phyloP scores from a whole-genome alignment of 2,329 filamentous ascomycete genomes.

The Rhytidhysteron rufulum region DNA sequence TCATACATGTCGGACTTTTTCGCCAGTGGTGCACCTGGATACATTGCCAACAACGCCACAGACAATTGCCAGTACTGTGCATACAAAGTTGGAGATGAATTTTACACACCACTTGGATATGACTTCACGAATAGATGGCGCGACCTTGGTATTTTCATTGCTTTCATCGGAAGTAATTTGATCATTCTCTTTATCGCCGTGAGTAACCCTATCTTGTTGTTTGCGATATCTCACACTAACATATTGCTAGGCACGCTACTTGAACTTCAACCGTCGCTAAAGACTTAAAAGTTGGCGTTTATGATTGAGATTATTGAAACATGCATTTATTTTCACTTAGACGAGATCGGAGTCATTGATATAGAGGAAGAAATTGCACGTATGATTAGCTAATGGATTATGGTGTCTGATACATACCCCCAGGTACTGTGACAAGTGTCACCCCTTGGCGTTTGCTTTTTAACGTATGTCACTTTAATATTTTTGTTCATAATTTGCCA shows the following conservation, averaged over 20 bases:
- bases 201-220: slow-evolving; percentile 24
- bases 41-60: slow-evolving; percentile 64
- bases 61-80: slow-evolving; percentile 76
- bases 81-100: slow-evolving; percentile 75
- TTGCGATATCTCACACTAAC: slow-evolving; percentile 9
- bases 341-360: no score
- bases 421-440: no score
- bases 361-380: no score
- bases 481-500: no score
- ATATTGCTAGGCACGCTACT: slow-evolving; percentile 30
- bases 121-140: slow-evolving; percentile 70
- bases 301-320: no score
- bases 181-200: slow-evolving; percentile 59
- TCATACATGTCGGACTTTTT: slow-evolving; percentile 75
- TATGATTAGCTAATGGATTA: no score
- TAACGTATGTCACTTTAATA: no score
- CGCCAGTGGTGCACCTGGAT: slow-evolving; percentile 63
- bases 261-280: slow-evolving; percentile 44
- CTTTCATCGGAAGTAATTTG: slow-evolving; percentile 75
- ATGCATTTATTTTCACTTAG: no score
- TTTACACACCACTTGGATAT: slow-evolving; percentile 66
- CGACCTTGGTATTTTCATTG: slow-evolving; percentile 73
- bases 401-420: no score
- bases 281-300: no score
- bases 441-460: no score